A percentile compares a stretch with the other conserved stretches of the same genome.
Evolutionary conservation across 139 green algal species (phyloP).

Genomic region (Coelastrella sp.): DNA sequence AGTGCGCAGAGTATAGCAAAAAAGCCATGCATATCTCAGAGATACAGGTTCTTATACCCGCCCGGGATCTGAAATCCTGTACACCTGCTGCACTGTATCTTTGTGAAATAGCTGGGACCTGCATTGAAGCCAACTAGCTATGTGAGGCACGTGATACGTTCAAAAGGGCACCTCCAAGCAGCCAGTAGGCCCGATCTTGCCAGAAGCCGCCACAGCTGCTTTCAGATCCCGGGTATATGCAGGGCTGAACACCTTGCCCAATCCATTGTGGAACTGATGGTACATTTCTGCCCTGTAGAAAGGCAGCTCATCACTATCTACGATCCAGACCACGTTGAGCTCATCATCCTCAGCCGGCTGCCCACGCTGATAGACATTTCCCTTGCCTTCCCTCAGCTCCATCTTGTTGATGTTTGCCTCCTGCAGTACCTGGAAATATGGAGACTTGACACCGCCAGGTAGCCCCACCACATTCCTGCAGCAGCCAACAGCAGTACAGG

Average conservation of each 20-base stretch:
- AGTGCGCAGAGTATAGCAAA: not conserved
- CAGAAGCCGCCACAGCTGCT: slow-evolving; percentile 1
- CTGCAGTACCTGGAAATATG: slow-evolving; percentile 74
- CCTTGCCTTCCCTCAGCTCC: slow-evolving; percentile 69
- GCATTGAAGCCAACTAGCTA: not conserved
- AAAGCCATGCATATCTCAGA: not conserved
- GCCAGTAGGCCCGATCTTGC: slow-evolving; percentile 69
- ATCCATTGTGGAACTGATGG: slow-evolving; percentile 92
- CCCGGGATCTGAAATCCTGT: too few relatives aligned
- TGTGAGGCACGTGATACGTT: not conserved
- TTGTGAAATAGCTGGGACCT: not conserved
- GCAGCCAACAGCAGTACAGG: slow-evolving; percentile 24
- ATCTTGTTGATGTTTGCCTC: slow-evolving; percentile 85
- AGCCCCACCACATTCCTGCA: slow-evolving; percentile 84
- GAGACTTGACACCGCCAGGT: slow-evolving; percentile 61
- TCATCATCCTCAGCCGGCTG: slow-evolving; percentile 37
- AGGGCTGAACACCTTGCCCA: slow-evolving; percentile 54
- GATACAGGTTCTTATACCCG: not conserved
- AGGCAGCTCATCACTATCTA: slow-evolving; percentile 77
- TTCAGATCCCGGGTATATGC: slow-evolving; percentile 75
- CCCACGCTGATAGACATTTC: slow-evolving; percentile 19
- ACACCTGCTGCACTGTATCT: not conserved
- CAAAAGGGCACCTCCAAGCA: slow-evolving; percentile 82
- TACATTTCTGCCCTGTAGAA: slow-evolving; percentile 91
- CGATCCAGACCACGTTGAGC: slow-evolving; percentile 66